Conservation (phyloP, 441 rosid species). For the Lepidium campestre region DNA sequence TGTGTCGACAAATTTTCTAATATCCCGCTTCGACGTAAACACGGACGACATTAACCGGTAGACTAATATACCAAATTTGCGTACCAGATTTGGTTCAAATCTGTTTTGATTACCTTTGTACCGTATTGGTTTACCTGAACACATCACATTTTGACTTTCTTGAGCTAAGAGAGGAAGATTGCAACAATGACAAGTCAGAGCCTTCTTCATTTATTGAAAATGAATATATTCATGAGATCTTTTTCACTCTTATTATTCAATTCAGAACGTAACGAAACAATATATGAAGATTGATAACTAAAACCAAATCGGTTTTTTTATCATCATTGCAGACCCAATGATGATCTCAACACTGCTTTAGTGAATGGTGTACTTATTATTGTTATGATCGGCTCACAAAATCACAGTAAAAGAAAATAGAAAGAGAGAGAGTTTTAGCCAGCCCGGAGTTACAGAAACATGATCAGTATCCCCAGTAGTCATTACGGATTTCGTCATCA, state of each 20-base stretch:
- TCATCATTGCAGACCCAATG: constrained; percentile 25
- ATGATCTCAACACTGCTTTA: constrained; percentile 20
- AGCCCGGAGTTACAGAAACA: not conserved
- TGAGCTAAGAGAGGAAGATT: not conserved
- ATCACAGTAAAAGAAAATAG: constrained; percentile 21
- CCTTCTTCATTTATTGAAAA: not conserved
- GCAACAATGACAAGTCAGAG: not conserved
- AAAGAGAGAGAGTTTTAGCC: not conserved
- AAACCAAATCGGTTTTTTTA: constrained; percentile 18
- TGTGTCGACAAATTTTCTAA: no score
- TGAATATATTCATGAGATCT: not conserved
- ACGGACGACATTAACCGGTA: no score
- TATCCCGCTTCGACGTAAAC: no score
- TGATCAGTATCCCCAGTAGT: constrained; percentile 76
- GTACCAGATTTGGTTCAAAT: not conserved
- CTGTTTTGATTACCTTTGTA: not conserved
- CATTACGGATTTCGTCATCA: constrained; percentile 96
- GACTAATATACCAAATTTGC: not conserved
- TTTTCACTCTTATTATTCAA: constrained; percentile 6
- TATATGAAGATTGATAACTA: constrained; percentile 11
- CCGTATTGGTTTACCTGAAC: not conserved
- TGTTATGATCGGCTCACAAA: constrained; percentile 19
- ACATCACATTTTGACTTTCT: not conserved
- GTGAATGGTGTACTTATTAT: constrained; percentile 26
- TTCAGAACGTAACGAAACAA: constrained; percentile 9